phyloP scores from a whole-genome alignment of 345 rosid genomes.

The Eucalyptus polybractea region DNA sequence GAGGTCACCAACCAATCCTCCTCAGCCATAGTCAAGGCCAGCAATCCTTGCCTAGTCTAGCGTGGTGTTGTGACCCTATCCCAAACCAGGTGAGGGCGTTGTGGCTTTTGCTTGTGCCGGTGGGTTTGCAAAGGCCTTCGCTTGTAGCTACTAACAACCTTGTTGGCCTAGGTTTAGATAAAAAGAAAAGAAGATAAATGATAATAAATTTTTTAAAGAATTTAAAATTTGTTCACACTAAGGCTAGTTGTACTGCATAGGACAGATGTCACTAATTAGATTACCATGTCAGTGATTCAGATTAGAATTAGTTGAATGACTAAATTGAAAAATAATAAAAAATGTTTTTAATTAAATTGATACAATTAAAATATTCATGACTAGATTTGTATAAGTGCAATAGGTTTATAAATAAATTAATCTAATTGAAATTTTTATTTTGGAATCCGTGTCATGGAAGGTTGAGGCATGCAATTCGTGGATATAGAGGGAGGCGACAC shows the following conservation, averaged over 20 bases:
- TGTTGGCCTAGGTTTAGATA: no score
- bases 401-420: no score
- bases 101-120: background rate
- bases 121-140: no score
- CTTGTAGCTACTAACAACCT: no score
- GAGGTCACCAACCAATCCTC: background rate
- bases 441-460: background rate
- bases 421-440: no score
- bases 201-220: background rate
- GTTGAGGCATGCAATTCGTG: background rate
- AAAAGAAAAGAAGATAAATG: no score
- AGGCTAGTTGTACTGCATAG: rapidly evolving
- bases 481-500: rapidly evolving
- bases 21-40: rapidly evolving
- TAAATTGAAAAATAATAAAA: background rate
- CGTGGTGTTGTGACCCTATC: background rate
- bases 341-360: no score
- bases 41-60: background rate
- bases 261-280: rapidly evolving
- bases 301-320: no score
- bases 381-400: rapidly evolving
- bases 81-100: background rate
- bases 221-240: background rate
- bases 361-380: no score
- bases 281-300: rapidly evolving